A percentile compares a stretch with the other conserved stretches of the same genome.
These are phyloP conservation scores for Lepidopterella palustris DNA, from an alignment of 495 filamentous ascomycete genomes.

Conservation along the genomic window DNA sequence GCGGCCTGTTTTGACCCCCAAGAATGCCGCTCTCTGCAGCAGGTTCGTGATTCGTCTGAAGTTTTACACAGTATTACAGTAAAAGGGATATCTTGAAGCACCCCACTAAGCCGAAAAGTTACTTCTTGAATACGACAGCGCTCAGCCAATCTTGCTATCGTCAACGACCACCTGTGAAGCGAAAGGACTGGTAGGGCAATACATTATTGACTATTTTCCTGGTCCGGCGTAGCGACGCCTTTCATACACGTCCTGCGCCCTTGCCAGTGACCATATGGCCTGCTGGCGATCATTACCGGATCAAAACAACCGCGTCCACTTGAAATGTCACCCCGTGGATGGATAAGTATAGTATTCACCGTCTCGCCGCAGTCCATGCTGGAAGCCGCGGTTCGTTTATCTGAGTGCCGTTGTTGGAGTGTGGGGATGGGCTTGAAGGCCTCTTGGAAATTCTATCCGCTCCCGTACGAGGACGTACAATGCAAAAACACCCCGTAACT, in stretches of 20 bases:
- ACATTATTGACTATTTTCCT: not conserved
- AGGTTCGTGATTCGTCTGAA: too few species aligned
- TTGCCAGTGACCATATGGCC: not conserved
- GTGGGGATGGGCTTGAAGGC: not conserved
- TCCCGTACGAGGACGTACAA: not conserved
- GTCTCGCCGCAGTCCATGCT: not conserved
- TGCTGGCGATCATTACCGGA: not conserved
- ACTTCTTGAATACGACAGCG: too few species aligned
- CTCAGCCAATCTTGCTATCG: too few species aligned
- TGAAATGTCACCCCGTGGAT: not conserved
- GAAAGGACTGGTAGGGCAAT: not conserved
- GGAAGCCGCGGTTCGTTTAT: not conserved
- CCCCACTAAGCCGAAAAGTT: too few species aligned
- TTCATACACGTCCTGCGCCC: not conserved
- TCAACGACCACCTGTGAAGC: too few species aligned
- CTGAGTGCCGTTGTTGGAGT: not conserved
- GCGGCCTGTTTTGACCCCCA: not conserved
- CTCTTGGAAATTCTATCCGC: not conserved
- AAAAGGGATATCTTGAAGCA: too few species aligned
- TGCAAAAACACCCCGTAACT: not conserved
- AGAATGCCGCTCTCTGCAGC: too few species aligned
- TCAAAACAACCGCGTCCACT: not conserved
- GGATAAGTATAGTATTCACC: not conserved
- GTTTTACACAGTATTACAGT: too few species aligned
- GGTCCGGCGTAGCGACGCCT: not conserved